Base-by-base conservation (phyloP, 495 filamentous ascomycete species). In the Neurospora sp. region DNA sequence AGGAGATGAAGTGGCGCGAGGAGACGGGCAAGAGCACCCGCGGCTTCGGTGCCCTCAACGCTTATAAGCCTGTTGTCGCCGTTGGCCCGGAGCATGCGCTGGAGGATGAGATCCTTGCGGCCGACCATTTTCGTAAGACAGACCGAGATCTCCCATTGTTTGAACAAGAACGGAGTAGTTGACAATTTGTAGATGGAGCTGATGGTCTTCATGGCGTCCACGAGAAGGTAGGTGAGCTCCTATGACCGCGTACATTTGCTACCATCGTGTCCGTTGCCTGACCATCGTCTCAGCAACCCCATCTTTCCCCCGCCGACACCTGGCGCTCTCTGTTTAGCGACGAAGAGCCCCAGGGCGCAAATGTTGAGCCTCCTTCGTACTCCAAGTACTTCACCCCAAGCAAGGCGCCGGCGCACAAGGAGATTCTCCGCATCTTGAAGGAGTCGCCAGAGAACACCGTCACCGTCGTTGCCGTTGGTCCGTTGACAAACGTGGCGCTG, bases 181-280 rank as follows among this genome's bases (percentile, higher is more conserved):
- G 12, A 70, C 68, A 22, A 3, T 40, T 44, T 1, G 44, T 77
- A 98, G 94, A 99, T 82, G 96, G 96, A 40, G 85, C 84, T 2
- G 96, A 99, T 78, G 96, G 96, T 3, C 87, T 99, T 7, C 94
- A 93, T 35, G 93, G 92, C n/a, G 93, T 98, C 41, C 94, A 98
- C 78, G 86, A 86, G 14, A 90, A 83, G 74, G 94, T 96, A 88
- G 73, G 86, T 83, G 40, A 27, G 41, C 22, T 65, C 53, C 71
- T 27, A 31, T 40, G 38, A 73, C 40, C 14, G 18, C 37, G 14
- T 42, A n/a, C 18, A 16, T 45, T n/a, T 37, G 9, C 48, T n/a
- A 31, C 35, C 31, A 38, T 37, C 12, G 37, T 3, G 5, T 27
- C 12, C 44, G 18, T 44, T n/a, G 44, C 37, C 48, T 80, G 44